These are phyloP conservation scores for Singerocomus inundabilis DNA, from an alignment of 1,284 basidiomycete genomes.

Conservation along the genomic window DNA sequence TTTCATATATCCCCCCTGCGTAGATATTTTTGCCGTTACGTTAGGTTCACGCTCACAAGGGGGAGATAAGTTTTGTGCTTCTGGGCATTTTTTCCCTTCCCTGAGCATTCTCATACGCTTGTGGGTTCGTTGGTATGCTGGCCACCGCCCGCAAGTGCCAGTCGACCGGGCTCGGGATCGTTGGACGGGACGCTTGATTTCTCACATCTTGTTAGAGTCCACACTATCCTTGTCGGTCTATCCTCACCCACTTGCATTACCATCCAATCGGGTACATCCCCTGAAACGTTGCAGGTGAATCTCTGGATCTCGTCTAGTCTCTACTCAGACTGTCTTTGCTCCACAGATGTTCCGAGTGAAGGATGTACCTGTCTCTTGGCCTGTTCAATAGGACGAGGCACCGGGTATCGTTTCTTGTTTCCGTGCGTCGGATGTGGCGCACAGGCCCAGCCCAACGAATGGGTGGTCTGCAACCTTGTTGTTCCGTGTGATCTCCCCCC, in stretches of 20 bases:
- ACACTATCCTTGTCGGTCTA: not conserved
- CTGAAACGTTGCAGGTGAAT: not conserved
- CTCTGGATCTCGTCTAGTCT: not conserved
- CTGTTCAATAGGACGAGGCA: not conserved
- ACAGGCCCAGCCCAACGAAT: not conserved
- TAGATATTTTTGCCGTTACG: conserved; percentile 14
- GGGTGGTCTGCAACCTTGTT: conserved; percentile 3
- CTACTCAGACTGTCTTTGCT: not conserved
- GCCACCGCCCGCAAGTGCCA: not conserved
- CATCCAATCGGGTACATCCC: not conserved
- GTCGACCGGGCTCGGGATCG: not conserved
- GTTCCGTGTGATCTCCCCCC: not conserved
- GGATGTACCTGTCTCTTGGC: not conserved
- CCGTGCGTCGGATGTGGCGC: conserved; percentile 23
- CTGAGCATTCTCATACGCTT: conserved; percentile 8
- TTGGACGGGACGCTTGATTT: not conserved
- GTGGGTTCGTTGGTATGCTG: not conserved
- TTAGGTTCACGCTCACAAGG: conserved; percentile 19
- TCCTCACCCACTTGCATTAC: not conserved
- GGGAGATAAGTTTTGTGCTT: conserved; percentile 10
- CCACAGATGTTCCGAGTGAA: conserved; percentile 2
- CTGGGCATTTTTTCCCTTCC: not conserved
- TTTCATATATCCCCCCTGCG: conserved; percentile 4
- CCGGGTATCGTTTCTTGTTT: not conserved
- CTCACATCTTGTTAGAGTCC: not conserved